These are phyloP conservation scores for Ogataea nakhonphanomensis DNA, from an alignment of 805 yeast species.

Conservation along the genomic window DNA sequence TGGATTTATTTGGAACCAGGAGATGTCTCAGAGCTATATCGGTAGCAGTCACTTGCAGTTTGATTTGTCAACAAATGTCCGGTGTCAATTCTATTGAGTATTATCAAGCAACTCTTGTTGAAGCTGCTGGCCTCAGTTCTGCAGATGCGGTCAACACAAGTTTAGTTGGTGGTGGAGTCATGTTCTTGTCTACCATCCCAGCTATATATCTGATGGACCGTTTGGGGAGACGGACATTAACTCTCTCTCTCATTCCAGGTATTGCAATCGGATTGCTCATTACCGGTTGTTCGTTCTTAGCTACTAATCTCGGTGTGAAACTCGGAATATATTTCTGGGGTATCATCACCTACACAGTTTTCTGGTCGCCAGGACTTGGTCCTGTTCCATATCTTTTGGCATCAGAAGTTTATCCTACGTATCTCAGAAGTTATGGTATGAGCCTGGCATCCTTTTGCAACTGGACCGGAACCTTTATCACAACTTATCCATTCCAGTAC, in stretches of 20 bases:
- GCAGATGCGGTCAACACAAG: conserved; percentile 60
- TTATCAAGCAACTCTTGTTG: conserved; percentile 55
- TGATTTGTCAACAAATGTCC: conserved; percentile 57
- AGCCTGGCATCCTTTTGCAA: conserved; percentile 52
- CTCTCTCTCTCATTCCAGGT: conserved; percentile 44
- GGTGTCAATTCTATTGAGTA: conserved; percentile 65
- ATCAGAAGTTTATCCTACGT: conserved; percentile 60
- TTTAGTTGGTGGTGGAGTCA: conserved; percentile 61
- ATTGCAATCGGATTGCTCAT: conserved; percentile 50
- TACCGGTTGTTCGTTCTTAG: conserved; percentile 53
- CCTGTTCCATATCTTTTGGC: conserved; percentile 57
- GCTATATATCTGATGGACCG: conserved; percentile 57
- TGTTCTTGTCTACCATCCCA: conserved; percentile 55
- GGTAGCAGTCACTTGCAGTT: conserved; percentile 51
- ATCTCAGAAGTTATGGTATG: conserved; percentile 61
- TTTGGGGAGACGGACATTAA: conserved; percentile 61
- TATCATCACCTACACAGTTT: conserved; percentile 43
- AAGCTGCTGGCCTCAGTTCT: conserved; percentile 47
- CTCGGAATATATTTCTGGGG: conserved; percentile 61
- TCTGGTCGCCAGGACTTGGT: conserved; percentile 50
- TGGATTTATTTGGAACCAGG: conserved; percentile 45
- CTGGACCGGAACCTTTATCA: conserved; percentile 66
- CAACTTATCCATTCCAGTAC: conserved; percentile 59
- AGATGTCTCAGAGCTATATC: conserved; percentile 49
- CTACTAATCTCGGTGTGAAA: conserved; percentile 37